Evolutionary conservation across 2,329 filamentous ascomycete species (phyloP), one percentile per base, ranked within the genome.

Genomic region (Fusarium metavorans): DNA sequence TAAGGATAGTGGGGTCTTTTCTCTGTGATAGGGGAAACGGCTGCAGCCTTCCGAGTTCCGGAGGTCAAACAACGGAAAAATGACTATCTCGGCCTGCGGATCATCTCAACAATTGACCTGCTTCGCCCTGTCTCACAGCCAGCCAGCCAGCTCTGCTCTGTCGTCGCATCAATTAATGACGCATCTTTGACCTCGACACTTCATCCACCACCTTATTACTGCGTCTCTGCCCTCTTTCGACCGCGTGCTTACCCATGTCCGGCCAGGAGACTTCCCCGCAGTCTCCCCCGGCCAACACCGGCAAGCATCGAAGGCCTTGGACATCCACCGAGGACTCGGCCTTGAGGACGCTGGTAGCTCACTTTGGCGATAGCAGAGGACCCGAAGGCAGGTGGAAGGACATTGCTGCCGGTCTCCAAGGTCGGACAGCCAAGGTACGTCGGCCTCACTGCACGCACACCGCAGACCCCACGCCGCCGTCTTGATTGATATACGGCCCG

Each of bases 301-400:
- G 67, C 45, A 77, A 71, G 56, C 67, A 76, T 20, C 77, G 79
- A 48, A 72, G 78, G 16, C 72, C 70, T 43, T 80, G 79, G 79
- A 79, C 72, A 35, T 11, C 72, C 25, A 68, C 72, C 39, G 79
- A 80, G 60, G 79, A 80, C 72, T 72, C 77, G n/a, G 75, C 71
- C 50, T 59, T 80, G 32, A 78, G 73, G 70, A 72, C 69, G 6
- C 76, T 79, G 13, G 76, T 80, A n/a, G 75, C 73, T 27, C 79
- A 78, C 13, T 80, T 78, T 67, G 78, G 78, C 16, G 78, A 78
- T 32, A 71, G 75, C 4, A 58, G 78, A 23, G 79, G 79, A 0
- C 72, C 76, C 1, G 76, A 78, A 14, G 75, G 78, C n/a, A 71
- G 73, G 27, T 80, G 79, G 79, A 80, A 79, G 60, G 78, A 80